These are phyloP conservation scores for Colletotrichum destructivum DNA, from an alignment of 2,329 filamentous ascomycete species.

Conservation along the genomic window DNA sequence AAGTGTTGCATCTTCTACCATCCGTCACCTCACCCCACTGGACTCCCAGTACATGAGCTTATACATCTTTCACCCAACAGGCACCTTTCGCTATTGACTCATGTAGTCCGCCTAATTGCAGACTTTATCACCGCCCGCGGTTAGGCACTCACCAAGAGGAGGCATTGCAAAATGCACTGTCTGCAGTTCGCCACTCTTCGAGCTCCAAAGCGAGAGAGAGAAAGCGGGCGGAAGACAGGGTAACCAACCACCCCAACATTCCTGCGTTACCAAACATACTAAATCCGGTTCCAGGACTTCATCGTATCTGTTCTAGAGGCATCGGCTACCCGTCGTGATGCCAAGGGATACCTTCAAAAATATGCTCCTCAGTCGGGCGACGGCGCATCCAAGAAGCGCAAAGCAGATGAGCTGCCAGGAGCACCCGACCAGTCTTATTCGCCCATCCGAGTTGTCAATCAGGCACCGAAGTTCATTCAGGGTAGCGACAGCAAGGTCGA, in stretches of 20 bases:
- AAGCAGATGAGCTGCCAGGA: conserved; percentile 1
- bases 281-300: conserved; percentile 74
- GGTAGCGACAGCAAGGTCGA: conserved; percentile 43
- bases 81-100: conserved; percentile 32
- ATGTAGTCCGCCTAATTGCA: conserved; percentile 25
- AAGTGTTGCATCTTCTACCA: neutral
- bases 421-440: conserved; percentile 39
- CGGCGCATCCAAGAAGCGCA: conserved; percentile 15
- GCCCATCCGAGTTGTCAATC: conserved; percentile 49
- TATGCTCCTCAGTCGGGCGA: conserved; percentile 65
- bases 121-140: conserved; percentile 36
- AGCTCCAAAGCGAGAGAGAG: conserved; percentile 52
- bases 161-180: conserved; percentile 34
- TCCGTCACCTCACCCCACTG: no score
- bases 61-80: conserved; percentile 9
- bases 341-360: conserved; percentile 90
- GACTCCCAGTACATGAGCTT: neutral
- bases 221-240: conserved; percentile 64
- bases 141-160: conserved; percentile 30
- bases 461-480: conserved; percentile 56
- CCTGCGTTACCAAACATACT: conserved; percentile 6
- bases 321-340: conserved; percentile 92
- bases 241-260: conserved; percentile 45
- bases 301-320: conserved; percentile 89
- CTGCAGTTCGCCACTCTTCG: conserved; percentile 35